A percentile compares a stretch with the other conserved stretches of the same genome.
Evolutionary conservation across 2,329 filamentous ascomycete species (phyloP).

Genomic region (Phialophora expanda): DNA sequence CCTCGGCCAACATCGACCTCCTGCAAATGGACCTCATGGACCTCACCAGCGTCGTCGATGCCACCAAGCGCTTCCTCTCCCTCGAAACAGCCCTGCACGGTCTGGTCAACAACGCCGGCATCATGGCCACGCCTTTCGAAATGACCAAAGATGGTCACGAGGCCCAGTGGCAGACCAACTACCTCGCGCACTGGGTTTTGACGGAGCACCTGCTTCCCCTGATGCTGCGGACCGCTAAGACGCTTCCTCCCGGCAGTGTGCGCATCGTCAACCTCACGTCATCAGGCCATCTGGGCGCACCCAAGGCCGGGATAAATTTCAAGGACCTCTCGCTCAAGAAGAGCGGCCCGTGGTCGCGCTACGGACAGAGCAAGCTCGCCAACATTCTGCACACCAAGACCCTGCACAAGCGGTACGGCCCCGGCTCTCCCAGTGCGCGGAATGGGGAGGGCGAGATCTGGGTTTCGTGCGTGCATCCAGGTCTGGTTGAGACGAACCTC

Average conservation of each 20-base stretch:
- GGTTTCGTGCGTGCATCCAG: conserved; percentile 55
- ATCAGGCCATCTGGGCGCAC: conserved; percentile 36
- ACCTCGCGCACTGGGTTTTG: conserved; percentile 52
- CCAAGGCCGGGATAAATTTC: conserved; percentile 45
- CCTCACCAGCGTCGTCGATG: conserved; percentile 53
- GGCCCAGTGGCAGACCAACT: conserved; percentile 52
- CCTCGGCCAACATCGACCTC: conserved; percentile 43
- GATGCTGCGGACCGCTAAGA: conserved; percentile 38
- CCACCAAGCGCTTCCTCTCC: conserved; percentile 43
- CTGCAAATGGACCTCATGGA: conserved; percentile 43
- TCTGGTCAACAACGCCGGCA: conserved; percentile 40
- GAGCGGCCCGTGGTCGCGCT: conserved; percentile 46
- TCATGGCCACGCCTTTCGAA: conserved; percentile 42
- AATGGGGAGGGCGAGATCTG: conserved; percentile 48
- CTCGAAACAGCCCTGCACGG: conserved; percentile 43
- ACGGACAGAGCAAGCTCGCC: conserved; percentile 58
- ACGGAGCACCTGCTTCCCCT: conserved; percentile 49
- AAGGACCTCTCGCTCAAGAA: conserved; percentile 40
- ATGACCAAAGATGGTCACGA: conserved; percentile 47
- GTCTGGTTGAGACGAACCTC: conserved; percentile 54
- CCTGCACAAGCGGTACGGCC: conserved; percentile 49
- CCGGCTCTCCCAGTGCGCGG: conserved; percentile 10
- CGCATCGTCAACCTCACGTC: conserved; percentile 53
- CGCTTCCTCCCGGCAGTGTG: conserved; percentile 46
- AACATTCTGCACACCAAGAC: conserved; percentile 55